Evolutionary conservation across 2,329 filamentous ascomycete species (phyloP).

Genomic region (Chrysoporthe cubensis): DNA sequence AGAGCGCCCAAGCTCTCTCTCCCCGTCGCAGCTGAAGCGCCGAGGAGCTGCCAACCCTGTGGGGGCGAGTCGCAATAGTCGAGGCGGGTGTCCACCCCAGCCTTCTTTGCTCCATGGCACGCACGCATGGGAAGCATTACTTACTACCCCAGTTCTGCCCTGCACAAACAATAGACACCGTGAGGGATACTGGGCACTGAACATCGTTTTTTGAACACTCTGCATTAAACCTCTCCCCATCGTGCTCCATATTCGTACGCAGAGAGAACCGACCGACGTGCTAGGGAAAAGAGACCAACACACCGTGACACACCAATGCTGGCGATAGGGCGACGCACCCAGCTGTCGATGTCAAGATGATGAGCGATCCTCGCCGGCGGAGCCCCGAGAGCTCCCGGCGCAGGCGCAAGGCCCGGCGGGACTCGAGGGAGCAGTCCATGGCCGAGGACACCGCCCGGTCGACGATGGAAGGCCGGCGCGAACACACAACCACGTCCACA

Average conservation of each 20-base stretch:
- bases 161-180: slow-evolving; percentile 9
- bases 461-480: slow-evolving; percentile 15
- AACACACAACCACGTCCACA: slow-evolving; percentile 12
- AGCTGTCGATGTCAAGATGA: slow-evolving; percentile 48
- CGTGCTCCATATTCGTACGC: too few relatives aligned
- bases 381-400: slow-evolving; percentile 60
- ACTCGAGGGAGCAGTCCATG: slow-evolving; percentile 46
- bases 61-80: neutral
- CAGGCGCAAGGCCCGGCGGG: slow-evolving; percentile 50
- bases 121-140: neutral
- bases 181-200: neutral
- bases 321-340: slow-evolving; percentile 8
- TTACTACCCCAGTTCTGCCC: slow-evolving; percentile 12
- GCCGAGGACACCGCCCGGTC: slow-evolving; percentile 31
- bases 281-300: slow-evolving; percentile 9
- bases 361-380: slow-evolving; percentile 59
- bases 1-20: slow-evolving; percentile 20
- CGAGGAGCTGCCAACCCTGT: slow-evolving; percentile 4
- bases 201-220: neutral
- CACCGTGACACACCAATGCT: slow-evolving; percentile 16
- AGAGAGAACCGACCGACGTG: neutral
- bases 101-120: slow-evolving; percentile 25
- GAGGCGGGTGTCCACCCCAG: slow-evolving; percentile 22
- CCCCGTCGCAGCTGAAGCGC: neutral
- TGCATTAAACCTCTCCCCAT: too few relatives aligned